Percentiles rank a stretch among this genome's conserved stretches.
These are phyloP conservation scores for Ophiostoma sp. DNA, from an alignment of 2,329 filamentous ascomycete genomes.

Conservation along the genomic window DNA sequence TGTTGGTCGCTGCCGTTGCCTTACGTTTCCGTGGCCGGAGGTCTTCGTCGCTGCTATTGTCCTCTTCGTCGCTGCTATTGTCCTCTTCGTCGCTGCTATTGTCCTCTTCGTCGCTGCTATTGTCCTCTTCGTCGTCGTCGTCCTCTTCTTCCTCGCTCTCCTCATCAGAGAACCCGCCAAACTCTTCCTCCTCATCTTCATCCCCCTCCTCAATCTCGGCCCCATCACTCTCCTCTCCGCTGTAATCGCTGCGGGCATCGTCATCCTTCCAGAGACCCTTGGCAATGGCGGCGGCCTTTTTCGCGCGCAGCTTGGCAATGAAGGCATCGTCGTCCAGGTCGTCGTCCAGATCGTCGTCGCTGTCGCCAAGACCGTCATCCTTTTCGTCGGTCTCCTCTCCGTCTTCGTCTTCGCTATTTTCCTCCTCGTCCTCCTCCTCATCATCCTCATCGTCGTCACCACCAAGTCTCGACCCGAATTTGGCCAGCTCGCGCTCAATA, in stretches of 20 bases:
- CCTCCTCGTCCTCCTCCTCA: conserved; percentile 12
- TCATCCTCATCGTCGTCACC: conserved; percentile 34
- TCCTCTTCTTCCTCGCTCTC: background rate
- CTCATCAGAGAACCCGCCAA: conserved; percentile 31
- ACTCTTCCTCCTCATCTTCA: conserved; percentile 30
- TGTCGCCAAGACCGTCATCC: background rate
- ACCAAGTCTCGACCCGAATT: conserved; percentile 20
- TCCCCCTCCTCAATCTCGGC: background rate
- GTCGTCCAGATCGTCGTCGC: background rate
- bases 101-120: background rate
- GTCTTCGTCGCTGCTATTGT: conserved; percentile 24
- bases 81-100: background rate
- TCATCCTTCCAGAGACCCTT: conserved; percentile 37
- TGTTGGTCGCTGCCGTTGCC: background rate
- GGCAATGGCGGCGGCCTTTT: conserved; percentile 31
- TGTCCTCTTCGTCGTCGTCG: background rate
- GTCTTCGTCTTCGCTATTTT: conserved; percentile 29
- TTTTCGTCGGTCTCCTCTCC: conserved; percentile 8
- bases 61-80: background rate
- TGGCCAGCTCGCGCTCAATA: conserved; percentile 26
- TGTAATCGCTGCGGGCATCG: conserved; percentile 32
- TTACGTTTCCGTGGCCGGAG: conserved; percentile 25
- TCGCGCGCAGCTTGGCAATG: conserved; percentile 24
- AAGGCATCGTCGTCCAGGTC: conserved; percentile 14
- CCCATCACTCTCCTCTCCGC: conserved; percentile 16